Base-by-base conservation (phyloP, 768 basidiomycete genomes). In the Pholiota molesta region DNA sequence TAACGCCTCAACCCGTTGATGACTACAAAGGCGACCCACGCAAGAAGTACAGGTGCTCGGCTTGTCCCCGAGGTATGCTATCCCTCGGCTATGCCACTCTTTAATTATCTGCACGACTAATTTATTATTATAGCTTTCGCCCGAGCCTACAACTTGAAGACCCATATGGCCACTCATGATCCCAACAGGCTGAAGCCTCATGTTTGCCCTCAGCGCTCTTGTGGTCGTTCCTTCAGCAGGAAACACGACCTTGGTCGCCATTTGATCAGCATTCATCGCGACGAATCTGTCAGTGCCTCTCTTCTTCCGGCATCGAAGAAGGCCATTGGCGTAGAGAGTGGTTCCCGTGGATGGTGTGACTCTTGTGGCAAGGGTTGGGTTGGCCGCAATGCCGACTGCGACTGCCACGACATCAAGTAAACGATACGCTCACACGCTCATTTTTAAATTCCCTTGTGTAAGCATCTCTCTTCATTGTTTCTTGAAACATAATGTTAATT, bases 201-300 rank as follows among this genome's bases (percentile, higher is more conserved):
- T 72, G 83, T 88, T 49, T 98, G 95, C 74, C 91, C 90, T 45
- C 92, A 97, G 75, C 80, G 84, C 45, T 85, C 87, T 2, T 98
- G 95, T 64, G 90, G 89, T 35, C 89, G 95, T 58, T 93, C 93
- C 19, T 98, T 98, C 76, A 94, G 92, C 66, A 89, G 96, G 67
- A 92, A 97, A 75, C 95, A 98, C 71, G 95, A 98, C 70, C 79
- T 98, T 8, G 93, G 93, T 13, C 89, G 95, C 44, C 95, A 98
- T 74, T 82, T 92, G 57, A 85, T 92, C 52, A 91, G 90, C 63
- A 94, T 95, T 60, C 94, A 95, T 66, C 87, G 89, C 39, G 88
- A 89, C 64, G 89, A 89, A 33, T 76, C 81, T 7, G 71, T 83
- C n/a, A 69, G 77, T 61, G 71, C 77, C 8, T 77, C 81, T 17